Evolutionary conservation across 192 early-diverging fungal species (phyloP).

Genomic region (Kappamyces sp.): DNA sequence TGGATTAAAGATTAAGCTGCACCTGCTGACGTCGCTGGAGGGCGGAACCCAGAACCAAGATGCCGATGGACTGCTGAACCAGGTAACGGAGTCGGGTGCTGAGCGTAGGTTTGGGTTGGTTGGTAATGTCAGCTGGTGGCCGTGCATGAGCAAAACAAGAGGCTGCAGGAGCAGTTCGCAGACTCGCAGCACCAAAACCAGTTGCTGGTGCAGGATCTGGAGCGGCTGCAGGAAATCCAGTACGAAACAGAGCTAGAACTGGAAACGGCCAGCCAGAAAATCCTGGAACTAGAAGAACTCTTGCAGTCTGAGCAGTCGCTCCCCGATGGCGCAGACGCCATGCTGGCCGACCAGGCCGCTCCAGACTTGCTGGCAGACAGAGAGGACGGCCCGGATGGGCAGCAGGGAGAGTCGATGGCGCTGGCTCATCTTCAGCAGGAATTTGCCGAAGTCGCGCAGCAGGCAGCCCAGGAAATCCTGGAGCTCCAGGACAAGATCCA

Average conservation of each 20-base stretch:
- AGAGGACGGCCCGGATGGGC: background rate
- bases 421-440: background rate
- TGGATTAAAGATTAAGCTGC: too few species aligned
- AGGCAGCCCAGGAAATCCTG: background rate
- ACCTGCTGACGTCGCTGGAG: too few species aligned
- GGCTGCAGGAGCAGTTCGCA: background rate
- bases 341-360: too few species aligned
- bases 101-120: background rate
- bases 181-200: conserved; percentile 4
- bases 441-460: background rate
- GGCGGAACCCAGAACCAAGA: too few species aligned
- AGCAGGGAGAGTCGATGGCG: background rate
- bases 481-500: background rate
- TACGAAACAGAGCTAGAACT: background rate
- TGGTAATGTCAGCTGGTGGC: conserved; percentile 1
- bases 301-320: too few species aligned
- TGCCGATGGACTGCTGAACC: background rate
- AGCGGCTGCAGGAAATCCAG: background rate
- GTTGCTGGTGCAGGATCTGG: background rate
- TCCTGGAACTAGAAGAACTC: too few species aligned
- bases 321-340: too few species aligned
- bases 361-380: background rate
- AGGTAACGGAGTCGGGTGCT: background rate
- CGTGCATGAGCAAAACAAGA: conserved; percentile 2
- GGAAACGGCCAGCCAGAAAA: too few species aligned